These are phyloP conservation scores for Sordariomycetes sp. DNA, from an alignment of 2,329 filamentous ascomycete genomes.

Conservation along the genomic window DNA sequence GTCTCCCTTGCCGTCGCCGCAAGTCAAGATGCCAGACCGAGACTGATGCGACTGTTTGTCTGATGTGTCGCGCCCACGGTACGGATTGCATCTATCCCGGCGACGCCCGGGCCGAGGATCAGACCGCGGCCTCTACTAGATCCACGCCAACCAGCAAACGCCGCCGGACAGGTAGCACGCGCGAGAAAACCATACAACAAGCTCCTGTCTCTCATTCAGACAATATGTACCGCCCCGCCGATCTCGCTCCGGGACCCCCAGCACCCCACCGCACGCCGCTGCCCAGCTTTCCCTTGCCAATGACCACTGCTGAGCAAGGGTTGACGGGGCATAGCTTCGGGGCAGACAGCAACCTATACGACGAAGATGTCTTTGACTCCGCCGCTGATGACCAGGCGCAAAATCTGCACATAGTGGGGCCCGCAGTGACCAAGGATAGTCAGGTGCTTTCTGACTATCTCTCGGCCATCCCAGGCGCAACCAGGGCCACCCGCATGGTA, in stretches of 20 bases:
- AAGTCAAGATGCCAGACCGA: slow-evolving; percentile 55
- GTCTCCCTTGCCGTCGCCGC: slow-evolving; percentile 48
- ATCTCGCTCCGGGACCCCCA: background rate
- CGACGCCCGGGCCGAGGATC: slow-evolving; percentile 8
- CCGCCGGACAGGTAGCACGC: background rate
- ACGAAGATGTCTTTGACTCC: slow-evolving; percentile 14
- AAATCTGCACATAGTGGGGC: slow-evolving; percentile 48
- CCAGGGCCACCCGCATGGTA: slow-evolving; percentile 17
- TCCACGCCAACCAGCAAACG: slow-evolving; percentile 6
- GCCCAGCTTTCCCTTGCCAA: background rate
- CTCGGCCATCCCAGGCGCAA: slow-evolving; percentile 19
- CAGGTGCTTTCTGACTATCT: slow-evolving; percentile 53
- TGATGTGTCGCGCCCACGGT: slow-evolving; percentile 48
- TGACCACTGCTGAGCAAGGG: background rate
- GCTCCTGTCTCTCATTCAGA: background rate
- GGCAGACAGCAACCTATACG: too few species aligned
- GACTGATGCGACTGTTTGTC: slow-evolving; percentile 38
- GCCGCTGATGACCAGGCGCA: slow-evolving; percentile 26
- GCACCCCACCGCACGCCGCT: background rate
- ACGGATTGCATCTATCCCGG: slow-evolving; percentile 46
- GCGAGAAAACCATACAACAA: too few species aligned
- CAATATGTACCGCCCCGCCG: background rate
- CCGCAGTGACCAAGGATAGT: slow-evolving; percentile 49
- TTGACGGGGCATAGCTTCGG: background rate
- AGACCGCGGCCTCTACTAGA: slow-evolving; percentile 9